Evolutionary conservation across 345 rosid species (phyloP), one percentile per base, ranked within the genome.

Genomic region (Chamaenerion angustifolium): DNA sequence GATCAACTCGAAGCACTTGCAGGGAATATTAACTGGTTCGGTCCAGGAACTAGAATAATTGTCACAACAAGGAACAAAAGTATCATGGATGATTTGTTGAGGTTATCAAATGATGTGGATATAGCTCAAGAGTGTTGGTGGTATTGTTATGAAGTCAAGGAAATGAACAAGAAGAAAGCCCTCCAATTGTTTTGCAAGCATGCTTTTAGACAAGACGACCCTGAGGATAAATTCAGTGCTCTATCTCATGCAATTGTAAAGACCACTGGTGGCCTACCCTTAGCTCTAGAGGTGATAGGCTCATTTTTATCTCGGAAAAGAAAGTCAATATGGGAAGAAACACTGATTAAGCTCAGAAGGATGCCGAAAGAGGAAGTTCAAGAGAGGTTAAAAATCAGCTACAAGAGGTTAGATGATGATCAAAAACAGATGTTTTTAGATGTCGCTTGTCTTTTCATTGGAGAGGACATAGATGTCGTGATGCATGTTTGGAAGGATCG

Each of bases 291-390:
- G n/a, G n/a, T 10, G 0, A 0, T 14, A 13, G 7, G 0, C 3
- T 16, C 1, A 15, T 13, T 10, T 17, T n/a, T 40, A 37, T 51
- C 0, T 0, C 14, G 3, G 0, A 5, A 0, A 0, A 27, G 23
- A 3, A 31, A 13, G 0, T 27, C 43, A 16, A 51, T 14, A 18
- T 52, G 4, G 55, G 42, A 37, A 3, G 23, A 35, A 23, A 31
- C 3, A 10, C 11, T 52, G 12, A 0, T 0, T 3, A 17, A 17
- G 25, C 19, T 52, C n/a, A 45, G 18, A n/a, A n/a, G n/a, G n/a
- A n/a, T n/a, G n/a, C n/a, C n/a, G n/a, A n/a, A n/a, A n/a, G n/a
- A n/a, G n/a, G n/a, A n/a, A n/a, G n/a, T n/a, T n/a, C n/a, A n/a
- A n/a, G n/a, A n/a, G n/a, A n/a, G n/a, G n/a, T n/a, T n/a, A n/a